phyloP scores from a whole-genome alignment of 2,329 filamentous ascomycete genomes.

The Pyrenochaeta sp. region DNA sequence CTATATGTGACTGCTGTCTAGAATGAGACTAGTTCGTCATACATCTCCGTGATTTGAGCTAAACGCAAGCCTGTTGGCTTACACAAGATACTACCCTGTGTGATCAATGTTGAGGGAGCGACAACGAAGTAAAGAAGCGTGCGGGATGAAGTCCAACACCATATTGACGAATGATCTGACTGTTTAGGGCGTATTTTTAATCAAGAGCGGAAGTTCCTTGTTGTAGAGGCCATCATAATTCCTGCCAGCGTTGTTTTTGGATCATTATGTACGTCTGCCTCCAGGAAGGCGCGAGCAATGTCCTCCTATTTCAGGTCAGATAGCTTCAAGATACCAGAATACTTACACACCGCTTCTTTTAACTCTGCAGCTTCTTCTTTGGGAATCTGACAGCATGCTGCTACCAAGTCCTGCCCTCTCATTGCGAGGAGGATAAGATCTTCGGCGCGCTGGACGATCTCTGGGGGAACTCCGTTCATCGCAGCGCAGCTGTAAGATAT shows the following conservation, averaged over 20 bases:
- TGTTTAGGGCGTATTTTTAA: background rate
- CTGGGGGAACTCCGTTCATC: constrained; percentile 80
- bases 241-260: constrained; percentile 49
- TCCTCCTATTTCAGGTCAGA: constrained; percentile 42
- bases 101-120: no score
- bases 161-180: background rate
- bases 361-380: constrained; percentile 70
- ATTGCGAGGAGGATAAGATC: constrained; percentile 73
- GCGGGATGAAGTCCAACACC: background rate
- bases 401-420: constrained; percentile 78
- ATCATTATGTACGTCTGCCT: constrained; percentile 44
- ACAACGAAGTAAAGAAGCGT: background rate
- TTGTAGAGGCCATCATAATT: constrained; percentile 39
- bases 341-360: constrained; percentile 67
- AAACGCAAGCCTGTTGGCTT: no score
- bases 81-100: no score
- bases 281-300: constrained; percentile 55
- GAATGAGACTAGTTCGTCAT: no score
- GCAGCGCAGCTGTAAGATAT: constrained; percentile 71
- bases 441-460: constrained; percentile 78
- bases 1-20: no score
- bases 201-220: constrained; percentile 13
- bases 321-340: background rate
- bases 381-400: constrained; percentile 74
- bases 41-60: background rate